These are phyloP conservation scores for Neofusicoccum sp. DNA, from an alignment of 2,329 filamentous ascomycete species.

Conservation along the genomic window DNA sequence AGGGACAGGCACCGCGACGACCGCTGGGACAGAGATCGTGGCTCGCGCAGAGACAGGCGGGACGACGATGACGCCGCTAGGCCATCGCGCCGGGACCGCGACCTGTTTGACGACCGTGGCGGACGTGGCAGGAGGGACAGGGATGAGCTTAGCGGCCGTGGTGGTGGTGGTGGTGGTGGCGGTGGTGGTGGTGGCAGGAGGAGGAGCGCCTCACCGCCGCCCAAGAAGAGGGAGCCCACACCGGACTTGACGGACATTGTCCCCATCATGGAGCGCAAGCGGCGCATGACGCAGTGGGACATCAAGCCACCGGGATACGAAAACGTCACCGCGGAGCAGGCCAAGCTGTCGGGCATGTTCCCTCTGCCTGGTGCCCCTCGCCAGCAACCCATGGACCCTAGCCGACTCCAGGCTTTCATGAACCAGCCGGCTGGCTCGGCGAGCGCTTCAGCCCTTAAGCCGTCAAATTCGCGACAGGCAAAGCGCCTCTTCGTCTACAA, in stretches of 20 bases:
- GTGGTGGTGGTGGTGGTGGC: conserved; percentile 37
- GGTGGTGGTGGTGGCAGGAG: conserved; percentile 54
- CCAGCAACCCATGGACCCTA: conserved; percentile 92
- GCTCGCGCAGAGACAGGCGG: conserved; percentile 29
- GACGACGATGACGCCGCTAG: conserved; percentile 22
- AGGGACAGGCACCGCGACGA: conserved; percentile 58
- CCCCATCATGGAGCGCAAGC: conserved; percentile 81
- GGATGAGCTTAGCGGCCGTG: conserved; percentile 51
- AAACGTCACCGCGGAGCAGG: conserved; percentile 96
- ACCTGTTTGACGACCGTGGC: conserved; percentile 55
- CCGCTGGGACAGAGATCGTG: conserved; percentile 72
- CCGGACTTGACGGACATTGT: conserved; percentile 86
- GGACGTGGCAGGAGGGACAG: conserved; percentile 51
- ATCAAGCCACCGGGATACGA: conserved; percentile 98
- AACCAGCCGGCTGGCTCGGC: conserved; percentile 74
- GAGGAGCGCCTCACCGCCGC: conserved; percentile 72
- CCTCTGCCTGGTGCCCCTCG: conserved; percentile 91
- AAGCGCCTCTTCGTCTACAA: conserved; percentile 90
- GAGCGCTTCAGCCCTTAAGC: conserved; percentile 78
- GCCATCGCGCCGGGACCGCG: conserved; percentile 53
- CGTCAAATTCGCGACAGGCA: conserved; percentile 87
- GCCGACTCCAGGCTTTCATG: conserved; percentile 92
- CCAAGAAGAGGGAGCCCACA: conserved; percentile 91
- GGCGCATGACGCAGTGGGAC: conserved; percentile 97
- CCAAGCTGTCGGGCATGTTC: conserved; percentile 98